These are phyloP conservation scores for Pisolithus microcarpus DNA, from an alignment of 768 basidiomycete genomes.

Conservation along the genomic window DNA sequence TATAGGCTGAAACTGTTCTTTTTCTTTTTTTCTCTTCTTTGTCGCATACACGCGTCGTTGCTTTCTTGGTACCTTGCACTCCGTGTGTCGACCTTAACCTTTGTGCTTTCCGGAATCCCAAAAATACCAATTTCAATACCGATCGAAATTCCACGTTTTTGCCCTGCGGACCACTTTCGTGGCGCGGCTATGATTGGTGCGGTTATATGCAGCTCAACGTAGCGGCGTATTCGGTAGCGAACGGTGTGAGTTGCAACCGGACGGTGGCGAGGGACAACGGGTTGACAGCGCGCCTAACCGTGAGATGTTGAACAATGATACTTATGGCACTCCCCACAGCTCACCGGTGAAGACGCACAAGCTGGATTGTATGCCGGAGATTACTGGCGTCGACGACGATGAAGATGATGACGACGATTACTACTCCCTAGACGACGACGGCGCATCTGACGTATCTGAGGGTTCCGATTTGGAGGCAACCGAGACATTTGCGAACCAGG, in stretches of 20 bases:
- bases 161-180: not conserved
- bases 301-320: conserved; percentile 7
- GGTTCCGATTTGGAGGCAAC: conserved; percentile 21
- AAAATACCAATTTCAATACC: conserved; percentile 9
- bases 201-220: conserved; percentile 1
- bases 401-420: conserved; percentile 28
- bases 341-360: conserved; percentile 13
- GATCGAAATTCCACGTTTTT: conserved; percentile 7
- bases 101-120: not conserved
- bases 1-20: conserved; percentile 78
- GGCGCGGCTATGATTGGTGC: conserved; percentile 4
- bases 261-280: not conserved
- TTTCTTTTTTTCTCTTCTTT: conserved; percentile 43
- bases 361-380: conserved; percentile 2
- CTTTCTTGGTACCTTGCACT: conserved; percentile 1
- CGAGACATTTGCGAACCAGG: conserved; percentile 45
- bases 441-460: conserved; percentile 16
- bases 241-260: not conserved
- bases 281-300: conserved; percentile 1
- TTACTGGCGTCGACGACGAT: conserved; percentile 5
- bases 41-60: conserved; percentile 2
- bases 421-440: conserved; percentile 25
- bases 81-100: too few relatives aligned
- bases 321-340: conserved; percentile 19
- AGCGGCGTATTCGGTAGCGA: conserved; percentile 3